Base-by-base conservation (phyloP, 805 yeast genomes). In the Ogataea wickerhamii region DNA sequence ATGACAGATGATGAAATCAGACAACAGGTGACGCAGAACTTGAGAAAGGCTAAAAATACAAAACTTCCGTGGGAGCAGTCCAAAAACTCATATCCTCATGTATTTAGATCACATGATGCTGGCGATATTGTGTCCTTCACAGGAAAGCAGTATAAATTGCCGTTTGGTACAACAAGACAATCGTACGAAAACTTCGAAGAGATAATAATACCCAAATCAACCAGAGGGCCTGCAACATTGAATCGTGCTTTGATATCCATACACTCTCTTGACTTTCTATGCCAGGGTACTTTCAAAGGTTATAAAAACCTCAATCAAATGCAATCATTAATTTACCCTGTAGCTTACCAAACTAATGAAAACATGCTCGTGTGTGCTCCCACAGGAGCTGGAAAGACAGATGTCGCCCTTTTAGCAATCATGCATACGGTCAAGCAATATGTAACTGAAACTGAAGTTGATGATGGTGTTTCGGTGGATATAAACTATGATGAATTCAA, bases 371-470 rank as follows among this genome's bases (percentile, higher is more conserved):
- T 89, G 4, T 89, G 97, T 76, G 96, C 97, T 0, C 97, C 97
- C 1, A 89, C 97, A 0, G 97, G 97, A 71, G 96, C 97, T 5
- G 97, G 97, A 74, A 89, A 89, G 57, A 89, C 97, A 0, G 96
- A 89, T 60, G 91, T 89, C 19, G 97, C 97, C 0, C 62, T 89
- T 41, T 65, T 89, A 26, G 70, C 96, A 0, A 79, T 89, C 45
- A 65, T 89, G 36, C 91, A 84, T 52, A 76, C 93, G 0, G 80
- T 91, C 11, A 76, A 79, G 24, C 94, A 86, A 55, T 82, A 73
- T 56, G 71, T 80, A 0, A 71, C 76, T 0, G 77, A 76, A 38
- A 63, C 71, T 1, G 62, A 60, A 35, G 66, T 71, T 2, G 73
- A 65, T 4, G 78, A 71, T 17, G 70, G 71, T 1, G 66, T 70